phyloP scores from a whole-genome alignment of 148 eudicot species.

The Rheum nobile region DNA sequence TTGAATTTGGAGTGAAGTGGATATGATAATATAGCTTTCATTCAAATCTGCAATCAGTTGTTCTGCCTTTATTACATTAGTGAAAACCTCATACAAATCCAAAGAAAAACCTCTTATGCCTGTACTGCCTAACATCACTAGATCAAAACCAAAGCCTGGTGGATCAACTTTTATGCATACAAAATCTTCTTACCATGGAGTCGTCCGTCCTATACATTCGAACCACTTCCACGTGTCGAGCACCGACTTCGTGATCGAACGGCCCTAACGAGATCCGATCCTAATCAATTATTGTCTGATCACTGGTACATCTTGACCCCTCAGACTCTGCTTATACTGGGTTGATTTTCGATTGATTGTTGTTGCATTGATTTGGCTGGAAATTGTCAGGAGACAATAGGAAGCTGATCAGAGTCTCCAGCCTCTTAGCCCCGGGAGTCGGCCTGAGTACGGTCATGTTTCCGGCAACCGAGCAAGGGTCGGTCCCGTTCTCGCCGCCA shows the following conservation, averaged over 20 bases:
- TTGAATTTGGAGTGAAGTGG: neutral
- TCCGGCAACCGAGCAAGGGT: slow-evolving; percentile 38
- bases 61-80: neutral
- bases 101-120: neutral
- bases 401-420: slow-evolving; percentile 28
- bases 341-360: too few relatives aligned
- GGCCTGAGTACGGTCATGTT: slow-evolving; percentile 37
- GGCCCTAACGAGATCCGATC: too few relatives aligned
- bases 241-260: neutral
- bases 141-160: neutral
- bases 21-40: neutral
- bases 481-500: slow-evolving; percentile 32
- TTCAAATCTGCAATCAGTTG: neutral
- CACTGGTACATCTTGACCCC: too few relatives aligned
- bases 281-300: too few relatives aligned
- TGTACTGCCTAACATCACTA: neutral
- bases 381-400: slow-evolving; percentile 32
- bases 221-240: neutral
- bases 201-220: neutral
- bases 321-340: too few relatives aligned
- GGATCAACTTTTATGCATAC: neutral
- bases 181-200: neutral
- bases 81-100: neutral
- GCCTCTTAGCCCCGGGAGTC: slow-evolving; percentile 33
- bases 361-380: slow-evolving; percentile 35